Evolutionary conservation across 2,329 filamentous ascomycete species (phyloP), one percentile per base, ranked within the genome.

Genomic region (Ophiocordyceps robertsii): DNA sequence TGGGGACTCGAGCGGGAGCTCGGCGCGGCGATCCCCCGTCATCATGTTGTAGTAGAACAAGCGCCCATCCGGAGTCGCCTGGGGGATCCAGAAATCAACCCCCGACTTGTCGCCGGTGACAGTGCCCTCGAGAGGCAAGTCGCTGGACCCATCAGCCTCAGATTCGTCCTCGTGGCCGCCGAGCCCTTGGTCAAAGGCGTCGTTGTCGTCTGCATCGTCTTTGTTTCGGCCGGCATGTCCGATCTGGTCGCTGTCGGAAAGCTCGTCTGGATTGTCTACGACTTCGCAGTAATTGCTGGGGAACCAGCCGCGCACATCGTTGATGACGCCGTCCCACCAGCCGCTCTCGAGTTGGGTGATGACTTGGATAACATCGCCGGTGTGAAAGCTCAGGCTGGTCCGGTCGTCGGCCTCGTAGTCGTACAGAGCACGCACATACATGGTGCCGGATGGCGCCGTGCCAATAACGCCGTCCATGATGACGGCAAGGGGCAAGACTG

Each of bases 291-390:
- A 98, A 63, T 98, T 98, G 71, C 90, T 96, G 32, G 92, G 92
- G 62, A 98, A 98, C 92, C 92, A 98, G 60, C 92, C 92, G 59
- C 92, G 82, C 52, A 95, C 84, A 45, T 89, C 87, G 56, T 95
- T 92, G 60, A 98, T 95, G 43, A 98, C 87, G 39, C 92, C 92
- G 66, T 98, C 92, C 92, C 92, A 98, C 92, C 92, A 98, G 44
- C 92, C 92, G 56, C 89, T 96, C 63, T 98, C 92, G 44, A 96
- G 73, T 66, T 95, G 90, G 42, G 92, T 98, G 55, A 98, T 90
- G 54, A 98, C 92, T 66, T 96, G 90, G 55, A 98, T 98, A 52
- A 96, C 80, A 65, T 98, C 92, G 56, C 92, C 92, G 62, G 94
- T 84, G 55, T 87, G 86, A 64, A 98, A 98, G 66, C 89, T 96